phyloP scores from a whole-genome alignment of 225 moss, liverwort and hornwort genomes.

The Climacium dendroides region DNA sequence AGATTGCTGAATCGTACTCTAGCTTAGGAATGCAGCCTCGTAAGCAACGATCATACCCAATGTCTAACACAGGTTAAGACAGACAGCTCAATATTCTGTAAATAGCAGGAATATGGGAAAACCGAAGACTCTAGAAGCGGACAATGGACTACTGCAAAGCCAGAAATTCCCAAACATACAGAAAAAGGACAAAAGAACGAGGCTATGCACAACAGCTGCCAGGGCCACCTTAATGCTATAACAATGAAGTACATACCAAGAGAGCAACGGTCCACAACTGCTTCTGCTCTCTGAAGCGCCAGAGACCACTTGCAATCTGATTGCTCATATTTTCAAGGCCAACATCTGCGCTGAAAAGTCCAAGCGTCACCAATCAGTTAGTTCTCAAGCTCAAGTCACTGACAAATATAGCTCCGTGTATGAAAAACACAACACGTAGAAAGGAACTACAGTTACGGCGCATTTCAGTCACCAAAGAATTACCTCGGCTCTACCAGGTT shows the following conservation, averaged over 20 bases:
- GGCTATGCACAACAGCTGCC: neutral
- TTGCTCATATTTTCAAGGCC: constrained; percentile 8
- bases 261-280: constrained; percentile 71
- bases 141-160: neutral
- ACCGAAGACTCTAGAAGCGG: neutral
- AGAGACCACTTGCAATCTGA: constrained; percentile 54
- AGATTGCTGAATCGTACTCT: neutral
- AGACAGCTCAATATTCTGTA: neutral
- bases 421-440: neutral
- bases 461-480: neutral
- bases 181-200: neutral
- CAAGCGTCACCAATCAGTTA: neutral
- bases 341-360: constrained; percentile 12
- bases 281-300: constrained; percentile 59
- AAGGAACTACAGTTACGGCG: neutral
- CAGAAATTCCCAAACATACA: neutral
- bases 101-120: neutral
- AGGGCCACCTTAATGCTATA: neutral
- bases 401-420: neutral
- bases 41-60: neutral
- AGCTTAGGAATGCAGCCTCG: neutral
- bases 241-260: constrained; percentile 24
- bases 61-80: neutral
- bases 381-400: neutral
- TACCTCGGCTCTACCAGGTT: neutral